Evolutionary conservation across 108 stramenopile genomes (phyloP), one percentile per base, ranked within the genome.

Genomic region (Nitzschia inconspicua): DNA sequence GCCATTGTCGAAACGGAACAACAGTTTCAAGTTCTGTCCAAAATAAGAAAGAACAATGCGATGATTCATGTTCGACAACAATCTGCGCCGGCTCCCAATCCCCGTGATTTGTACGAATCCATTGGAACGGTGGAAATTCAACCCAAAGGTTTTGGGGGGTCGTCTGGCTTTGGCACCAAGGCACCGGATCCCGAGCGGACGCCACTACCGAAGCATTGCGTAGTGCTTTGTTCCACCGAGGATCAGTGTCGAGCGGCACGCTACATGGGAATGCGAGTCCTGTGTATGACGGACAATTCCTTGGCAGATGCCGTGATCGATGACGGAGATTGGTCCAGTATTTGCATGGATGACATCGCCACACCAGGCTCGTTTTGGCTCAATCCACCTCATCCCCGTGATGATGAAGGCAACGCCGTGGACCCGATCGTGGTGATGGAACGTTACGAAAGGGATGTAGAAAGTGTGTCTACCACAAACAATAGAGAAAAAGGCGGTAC

Each of bases 301-400:
- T 24, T 51, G 40, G 57, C 70, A 7, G 67, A 68, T 60, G 67
- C 22, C 16, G 51, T 68, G 2, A 44, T 60, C 44, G 37, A 54
- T 37, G 7, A 23, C 7, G 53, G 53, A 36, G 50, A 27, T 63
- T 68, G 41, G 73, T 70, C 43, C 30, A 73, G 18, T 34, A 80
- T 62, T 39, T 83, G 6, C 42, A 65, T 91, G 41, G 85, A 91
- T 65, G 84, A 86, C 42, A 79, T 91, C 55, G 72, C 84, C 19
- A 91, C 84, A 10, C 89, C 89, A 4, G 89, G 89, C 39, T 77
- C 77, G 51, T 91, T 79, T 65, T 91, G 89, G 89, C 55, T 91
- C 36, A 91, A 91, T 76, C 83, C 85, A 35, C 83, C 85, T 3
- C 49, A 54, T 44, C 78, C 82, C 27, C 49, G 66, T 57, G 89